Conservation (phyloP, 2,329 filamentous ascomycete species). For the Alternaria atra region DNA sequence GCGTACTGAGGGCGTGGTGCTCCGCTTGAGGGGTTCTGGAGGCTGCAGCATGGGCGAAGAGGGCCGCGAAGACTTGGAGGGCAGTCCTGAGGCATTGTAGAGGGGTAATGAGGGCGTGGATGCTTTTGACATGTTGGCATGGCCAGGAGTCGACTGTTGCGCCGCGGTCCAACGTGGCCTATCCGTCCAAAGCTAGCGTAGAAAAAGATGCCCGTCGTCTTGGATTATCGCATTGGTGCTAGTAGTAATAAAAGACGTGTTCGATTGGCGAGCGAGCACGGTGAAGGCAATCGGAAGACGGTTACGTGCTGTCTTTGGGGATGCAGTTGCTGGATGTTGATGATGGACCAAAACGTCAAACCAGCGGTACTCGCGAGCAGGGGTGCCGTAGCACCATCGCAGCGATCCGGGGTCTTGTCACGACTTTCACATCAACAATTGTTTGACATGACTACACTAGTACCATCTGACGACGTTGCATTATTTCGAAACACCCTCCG, state of each 20-base stretch:
- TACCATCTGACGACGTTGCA: not conserved
- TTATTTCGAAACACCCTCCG: not conserved
- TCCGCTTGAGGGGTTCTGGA: constrained; percentile 38
- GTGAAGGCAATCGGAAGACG: constrained; percentile 8
- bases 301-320: constrained; percentile 19
- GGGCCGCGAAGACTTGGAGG: constrained; percentile 39
- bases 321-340: constrained; percentile 23
- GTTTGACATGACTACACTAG: not conserved
- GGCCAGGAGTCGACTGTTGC: constrained; percentile 47
- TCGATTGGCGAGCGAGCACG: constrained; percentile 3
- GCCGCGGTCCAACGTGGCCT: constrained; percentile 46
- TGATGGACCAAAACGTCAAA: constrained; percentile 35
- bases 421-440: constrained; percentile 10
- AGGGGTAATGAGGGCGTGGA: constrained; percentile 67
- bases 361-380: constrained; percentile 27
- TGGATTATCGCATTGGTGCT: constrained; percentile 38
- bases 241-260: constrained; percentile 6
- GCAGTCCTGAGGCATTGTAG: constrained; percentile 58
- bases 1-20: constrained; percentile 44
- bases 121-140: constrained; percentile 71
- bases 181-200: constrained; percentile 21
- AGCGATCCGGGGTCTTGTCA: constrained; percentile 22
- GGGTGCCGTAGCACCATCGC: constrained; percentile 15
- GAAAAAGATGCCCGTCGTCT: constrained; percentile 5
- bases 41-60: constrained; percentile 44